A percentile compares a stretch with the other conserved stretches of the same genome.
These are phyloP conservation scores for Vitis rotundifolia DNA, from an alignment of 164 flowering plant genomes.

Conservation along the genomic window DNA sequence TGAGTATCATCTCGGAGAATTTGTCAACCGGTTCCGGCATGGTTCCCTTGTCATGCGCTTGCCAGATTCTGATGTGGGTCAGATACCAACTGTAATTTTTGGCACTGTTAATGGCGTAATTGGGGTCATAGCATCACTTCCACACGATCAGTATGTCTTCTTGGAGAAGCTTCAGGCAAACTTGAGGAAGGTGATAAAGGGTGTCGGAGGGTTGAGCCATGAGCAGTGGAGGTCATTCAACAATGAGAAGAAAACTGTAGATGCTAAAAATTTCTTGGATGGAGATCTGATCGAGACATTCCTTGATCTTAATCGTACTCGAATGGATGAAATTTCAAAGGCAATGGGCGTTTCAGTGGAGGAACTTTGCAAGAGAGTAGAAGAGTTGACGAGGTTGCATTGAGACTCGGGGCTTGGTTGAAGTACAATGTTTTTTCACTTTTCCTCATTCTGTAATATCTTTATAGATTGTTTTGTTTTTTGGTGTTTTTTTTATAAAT, in stretches of 20 bases:
- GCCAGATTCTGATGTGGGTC: conserved; percentile 94
- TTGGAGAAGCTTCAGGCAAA: conserved; percentile 80
- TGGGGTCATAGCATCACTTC: conserved; percentile 89
- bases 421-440: background rate
- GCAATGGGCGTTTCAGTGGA: conserved; percentile 71
- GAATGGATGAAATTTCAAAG: conserved; percentile 87
- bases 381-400: conserved; percentile 90
- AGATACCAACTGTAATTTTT: conserved; percentile 87
- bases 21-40: conserved; percentile 81
- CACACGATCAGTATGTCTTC: conserved; percentile 77
- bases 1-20: conserved; percentile 95
- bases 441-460: conserved; percentile 1
- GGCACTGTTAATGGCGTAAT: conserved; percentile 91
- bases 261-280: conserved; percentile 81
- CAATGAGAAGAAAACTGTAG: conserved; percentile 85
- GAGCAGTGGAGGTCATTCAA: conserved; percentile 96
- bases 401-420: conserved; percentile 18
- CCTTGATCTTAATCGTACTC: conserved; percentile 79
- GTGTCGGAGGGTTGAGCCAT: conserved; percentile 94
- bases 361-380: conserved; percentile 95
- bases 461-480: background rate
- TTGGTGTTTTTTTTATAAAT: background rate
- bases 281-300: conserved; percentile 96
- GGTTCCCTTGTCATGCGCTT: conserved; percentile 96
- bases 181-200: conserved; percentile 86